These are phyloP conservation scores for Lichtheimia corymbifera DNA, from an alignment of 371 early-diverging fungal species.

Conservation along the genomic window DNA sequence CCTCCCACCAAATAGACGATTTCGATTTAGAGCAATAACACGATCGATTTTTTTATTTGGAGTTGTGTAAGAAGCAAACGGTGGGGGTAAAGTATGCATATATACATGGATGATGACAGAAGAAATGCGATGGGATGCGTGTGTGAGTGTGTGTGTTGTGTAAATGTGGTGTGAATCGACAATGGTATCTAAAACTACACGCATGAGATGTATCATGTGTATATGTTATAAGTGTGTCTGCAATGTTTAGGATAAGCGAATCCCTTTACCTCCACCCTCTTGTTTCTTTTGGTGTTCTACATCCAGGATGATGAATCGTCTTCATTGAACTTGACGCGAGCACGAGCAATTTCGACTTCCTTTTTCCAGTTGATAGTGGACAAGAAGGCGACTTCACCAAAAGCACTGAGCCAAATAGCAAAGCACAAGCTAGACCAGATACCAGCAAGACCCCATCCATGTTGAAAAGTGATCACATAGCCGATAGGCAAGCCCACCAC, in stretches of 20 bases:
- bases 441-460: constrained; percentile 59
- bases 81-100: no score
- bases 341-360: constrained; percentile 43
- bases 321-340: constrained; percentile 31
- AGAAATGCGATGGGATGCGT: not conserved
- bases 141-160: constrained; percentile 1
- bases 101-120: no score
- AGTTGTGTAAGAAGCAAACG: no score
- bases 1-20: no score
- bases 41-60: no score
- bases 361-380: constrained; percentile 46
- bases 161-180: not conserved
- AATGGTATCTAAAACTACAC: no score
- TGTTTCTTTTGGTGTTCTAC: not conserved
- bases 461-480: constrained; percentile 58
- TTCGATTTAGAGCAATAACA: no score
- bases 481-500: constrained; percentile 73
- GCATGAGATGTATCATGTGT: no score
- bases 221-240: no score
- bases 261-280: not conserved
- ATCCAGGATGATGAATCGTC: no score
- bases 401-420: constrained; percentile 53
- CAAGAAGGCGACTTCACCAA: constrained; percentile 41
- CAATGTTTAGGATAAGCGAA: not conserved
- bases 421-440: constrained; percentile 70